A percentile compares a stretch with the other conserved stretches of the same genome.
phyloP scores from a whole-genome alignment of 139 green algal genomes.

The Auxenochlorella pyrenoidosa region DNA sequence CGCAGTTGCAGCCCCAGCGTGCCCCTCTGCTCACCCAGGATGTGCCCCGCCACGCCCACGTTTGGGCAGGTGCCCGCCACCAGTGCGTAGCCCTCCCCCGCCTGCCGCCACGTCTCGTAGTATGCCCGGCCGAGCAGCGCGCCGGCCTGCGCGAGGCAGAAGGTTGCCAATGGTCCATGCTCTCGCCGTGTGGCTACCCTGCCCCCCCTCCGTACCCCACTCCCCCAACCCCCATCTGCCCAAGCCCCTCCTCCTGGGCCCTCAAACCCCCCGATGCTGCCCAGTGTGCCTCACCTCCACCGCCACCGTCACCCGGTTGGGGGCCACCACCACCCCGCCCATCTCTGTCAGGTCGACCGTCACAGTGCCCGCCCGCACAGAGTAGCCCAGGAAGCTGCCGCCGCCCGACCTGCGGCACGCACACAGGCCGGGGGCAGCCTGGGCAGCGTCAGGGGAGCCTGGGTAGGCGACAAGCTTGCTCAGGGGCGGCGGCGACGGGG shows the following conservation, averaged over 20 bases:
- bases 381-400: constrained; percentile 4
- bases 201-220: too few relatives aligned
- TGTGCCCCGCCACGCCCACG: not conserved
- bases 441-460: too few relatives aligned
- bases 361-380: not conserved
- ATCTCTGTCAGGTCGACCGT: not conserved
- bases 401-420: not conserved
- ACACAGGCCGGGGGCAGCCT: too few relatives aligned
- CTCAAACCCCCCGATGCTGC: too few relatives aligned
- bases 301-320: not conserved
- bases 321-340: not conserved
- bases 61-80: not conserved
- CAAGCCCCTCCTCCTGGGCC: too few relatives aligned
- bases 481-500: too few relatives aligned
- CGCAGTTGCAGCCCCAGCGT: too few relatives aligned
- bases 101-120: not conserved
- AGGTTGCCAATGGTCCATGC: too few relatives aligned
- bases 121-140: not conserved
- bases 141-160: not conserved
- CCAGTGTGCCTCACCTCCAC: not conserved
- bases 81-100: not conserved
- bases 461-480: too few relatives aligned
- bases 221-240: too few relatives aligned
- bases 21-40: not conserved
- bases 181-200: too few relatives aligned